Conservation (phyloP, 2,329 filamentous ascomycete genomes). For the Neofusicoccum cordaticola region DNA sequence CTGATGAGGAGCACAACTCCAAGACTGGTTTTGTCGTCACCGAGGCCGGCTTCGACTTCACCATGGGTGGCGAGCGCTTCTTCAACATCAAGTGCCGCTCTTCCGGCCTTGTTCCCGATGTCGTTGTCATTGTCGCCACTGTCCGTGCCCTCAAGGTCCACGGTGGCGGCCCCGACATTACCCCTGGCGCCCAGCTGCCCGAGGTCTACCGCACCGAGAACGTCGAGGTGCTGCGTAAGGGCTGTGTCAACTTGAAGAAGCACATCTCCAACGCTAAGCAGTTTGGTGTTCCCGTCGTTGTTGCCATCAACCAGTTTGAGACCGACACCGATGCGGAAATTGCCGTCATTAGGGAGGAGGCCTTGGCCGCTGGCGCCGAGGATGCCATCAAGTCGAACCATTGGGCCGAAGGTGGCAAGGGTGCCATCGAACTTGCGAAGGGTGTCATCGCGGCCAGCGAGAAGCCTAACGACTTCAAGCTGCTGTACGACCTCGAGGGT, state of each 20-base stretch:
- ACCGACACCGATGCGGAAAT: conserved; percentile 94
- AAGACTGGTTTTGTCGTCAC: conserved; percentile 94
- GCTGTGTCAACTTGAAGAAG: conserved; percentile 92
- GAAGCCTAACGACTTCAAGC: conserved; percentile 78
- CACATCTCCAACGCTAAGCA: conserved; percentile 86
- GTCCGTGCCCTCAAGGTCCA: conserved; percentile 96
- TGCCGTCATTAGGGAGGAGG: conserved; percentile 82
- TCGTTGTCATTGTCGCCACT: conserved; percentile 91
- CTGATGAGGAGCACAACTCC: conserved; percentile 76
- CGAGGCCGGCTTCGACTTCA: conserved; percentile 98
- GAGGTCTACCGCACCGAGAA: conserved; percentile 93
- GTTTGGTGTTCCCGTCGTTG: conserved; percentile 90
- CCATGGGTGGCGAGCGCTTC: conserved; percentile 98
- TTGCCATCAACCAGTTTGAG: conserved; percentile 94
- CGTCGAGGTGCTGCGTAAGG: conserved; percentile 81
- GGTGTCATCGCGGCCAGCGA: conserved; percentile 79
- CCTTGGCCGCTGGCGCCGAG: conserved; percentile 85
- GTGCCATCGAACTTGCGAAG: conserved; percentile 83
- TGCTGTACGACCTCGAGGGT: conserved; percentile 76
- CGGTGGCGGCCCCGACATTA: conserved; percentile 90
- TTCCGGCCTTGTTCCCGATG: conserved; percentile 87
- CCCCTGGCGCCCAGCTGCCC: conserved; percentile 78
- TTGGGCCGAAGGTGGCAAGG: conserved; percentile 92
- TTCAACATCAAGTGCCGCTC: conserved; percentile 99
- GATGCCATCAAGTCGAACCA: conserved; percentile 93